phyloP scores from a whole-genome alignment of 2,329 filamentous ascomycete species.

The Neofusicoccum laricinum region DNA sequence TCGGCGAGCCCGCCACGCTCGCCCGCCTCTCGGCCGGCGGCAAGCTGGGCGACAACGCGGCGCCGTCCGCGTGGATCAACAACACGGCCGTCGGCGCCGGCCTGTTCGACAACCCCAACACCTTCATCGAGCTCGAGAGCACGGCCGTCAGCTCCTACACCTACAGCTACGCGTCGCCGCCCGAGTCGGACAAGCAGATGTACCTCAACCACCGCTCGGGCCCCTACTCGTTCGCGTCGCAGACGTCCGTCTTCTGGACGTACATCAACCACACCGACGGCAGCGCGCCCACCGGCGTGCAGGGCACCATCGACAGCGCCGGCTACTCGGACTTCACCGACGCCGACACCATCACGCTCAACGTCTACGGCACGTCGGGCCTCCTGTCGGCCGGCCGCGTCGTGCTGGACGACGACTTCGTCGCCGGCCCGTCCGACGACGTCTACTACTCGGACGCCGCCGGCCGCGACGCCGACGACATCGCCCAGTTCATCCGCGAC shows the following conservation, averaged over 20 bases:
- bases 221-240: conserved; percentile 53
- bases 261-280: conserved; percentile 37
- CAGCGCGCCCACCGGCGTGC: conserved; percentile 44
- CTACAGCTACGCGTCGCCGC: conserved; percentile 47
- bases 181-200: conserved; percentile 40
- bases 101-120: conserved; percentile 58
- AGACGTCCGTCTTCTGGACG: conserved; percentile 55
- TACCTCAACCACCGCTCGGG: conserved; percentile 51
- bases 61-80: conserved; percentile 47
- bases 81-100: conserved; percentile 49
- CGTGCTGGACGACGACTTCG: conserved; percentile 43
- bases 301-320: conserved; percentile 53
- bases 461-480: conserved; percentile 46
- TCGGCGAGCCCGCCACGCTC: conserved; percentile 24
- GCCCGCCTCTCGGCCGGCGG: conserved; percentile 34
- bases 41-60: conserved; percentile 29
- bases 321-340: conserved; percentile 42
- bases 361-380: conserved; percentile 57
- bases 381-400: conserved; percentile 50
- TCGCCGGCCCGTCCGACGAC: conserved; percentile 40
- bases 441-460: conserved; percentile 41
- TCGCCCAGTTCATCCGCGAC: conserved; percentile 50
- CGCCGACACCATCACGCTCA: conserved; percentile 53
- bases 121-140: conserved; percentile 49
- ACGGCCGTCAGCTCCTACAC: conserved; percentile 47